Percentiles rank a stretch among this genome's conserved stretches.
Conservation (phyloP, 345 rosid species). For the Pistacia integerrima region DNA sequence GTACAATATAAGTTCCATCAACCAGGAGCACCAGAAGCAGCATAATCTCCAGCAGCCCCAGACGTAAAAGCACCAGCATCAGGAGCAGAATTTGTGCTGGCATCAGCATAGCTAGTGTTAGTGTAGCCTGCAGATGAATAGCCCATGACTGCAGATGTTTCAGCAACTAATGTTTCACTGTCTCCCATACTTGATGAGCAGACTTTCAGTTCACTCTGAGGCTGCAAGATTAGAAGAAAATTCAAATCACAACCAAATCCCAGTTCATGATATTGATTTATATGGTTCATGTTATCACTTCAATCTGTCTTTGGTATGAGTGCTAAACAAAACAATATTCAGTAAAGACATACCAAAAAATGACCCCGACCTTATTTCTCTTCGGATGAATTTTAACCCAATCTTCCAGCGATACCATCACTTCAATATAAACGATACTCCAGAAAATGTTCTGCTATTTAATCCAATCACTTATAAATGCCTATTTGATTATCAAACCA, state of each 20-base stretch:
- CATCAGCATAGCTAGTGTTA: slow-evolving; percentile 25
- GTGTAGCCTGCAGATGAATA: slow-evolving; percentile 37
- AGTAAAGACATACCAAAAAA: not conserved
- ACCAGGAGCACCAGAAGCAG: slow-evolving; percentile 34
- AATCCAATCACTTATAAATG: not conserved
- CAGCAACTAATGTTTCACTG: slow-evolving; percentile 58
- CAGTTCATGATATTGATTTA: too few species aligned
- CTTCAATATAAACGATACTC: not conserved
- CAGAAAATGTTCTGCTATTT: not conserved
- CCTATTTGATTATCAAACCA: not conserved
- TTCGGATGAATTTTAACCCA: not conserved
- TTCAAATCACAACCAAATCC: not conserved
- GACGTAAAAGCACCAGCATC: slow-evolving; percentile 28
- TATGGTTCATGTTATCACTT: not conserved
- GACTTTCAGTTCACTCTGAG: slow-evolving; percentile 14
- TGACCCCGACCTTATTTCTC: not conserved
- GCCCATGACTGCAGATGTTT: slow-evolving; percentile 39
- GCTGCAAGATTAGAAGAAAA: slow-evolving; percentile 32
- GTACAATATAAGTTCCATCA: slow-evolving; percentile 21
- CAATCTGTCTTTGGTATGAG: not conserved
- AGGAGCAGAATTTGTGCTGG: slow-evolving; percentile 23
- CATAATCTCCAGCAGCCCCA: slow-evolving; percentile 36
- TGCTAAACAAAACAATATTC: not conserved
- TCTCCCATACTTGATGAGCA: slow-evolving; percentile 55
- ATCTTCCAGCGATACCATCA: not conserved